Conservation (phyloP, 345 rosid genomes). For the Aethionema arabicum region DNA sequence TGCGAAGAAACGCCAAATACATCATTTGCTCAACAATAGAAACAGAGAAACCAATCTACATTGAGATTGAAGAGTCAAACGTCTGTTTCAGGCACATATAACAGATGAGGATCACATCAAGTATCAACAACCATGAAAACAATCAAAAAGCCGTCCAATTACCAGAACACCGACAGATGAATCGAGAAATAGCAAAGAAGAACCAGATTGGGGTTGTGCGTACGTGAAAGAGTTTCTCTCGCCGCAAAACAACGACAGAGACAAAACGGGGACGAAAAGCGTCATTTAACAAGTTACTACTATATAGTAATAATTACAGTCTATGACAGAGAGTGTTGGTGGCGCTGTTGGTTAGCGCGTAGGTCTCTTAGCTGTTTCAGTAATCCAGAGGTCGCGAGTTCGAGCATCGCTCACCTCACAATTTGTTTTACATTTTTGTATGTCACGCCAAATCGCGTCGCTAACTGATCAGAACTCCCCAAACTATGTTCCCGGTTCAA, state of each 20-base stretch:
- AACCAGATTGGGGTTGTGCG: constrained; percentile 48
- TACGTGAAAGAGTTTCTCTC: constrained; percentile 22
- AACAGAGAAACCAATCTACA: background rate
- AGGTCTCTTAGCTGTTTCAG: constrained; percentile 64
- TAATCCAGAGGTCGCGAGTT: constrained; percentile 74
- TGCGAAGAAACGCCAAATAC: background rate
- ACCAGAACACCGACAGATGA: background rate
- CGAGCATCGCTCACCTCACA: constrained; percentile 65
- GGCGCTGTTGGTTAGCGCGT: constrained; percentile 81
- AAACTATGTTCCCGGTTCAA: no score
- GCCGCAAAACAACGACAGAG: background rate
- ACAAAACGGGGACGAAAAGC: background rate
- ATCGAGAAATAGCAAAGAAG: constrained; percentile 19
- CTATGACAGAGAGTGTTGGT: no score
- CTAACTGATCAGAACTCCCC: no score
- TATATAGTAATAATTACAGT: no score
- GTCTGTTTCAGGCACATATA: background rate
- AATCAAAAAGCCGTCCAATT: constrained; percentile 3
- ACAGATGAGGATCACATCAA: constrained; percentile 3
- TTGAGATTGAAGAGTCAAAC: constrained; percentile 14
- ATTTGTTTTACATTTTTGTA: no score
- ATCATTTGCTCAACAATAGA: background rate
- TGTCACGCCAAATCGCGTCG: no score
- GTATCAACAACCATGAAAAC: background rate
- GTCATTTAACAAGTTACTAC: no score